Evolutionary conservation across 2,329 filamentous ascomycete genomes (phyloP).

Genomic region (Paecilomyces fulvus): DNA sequence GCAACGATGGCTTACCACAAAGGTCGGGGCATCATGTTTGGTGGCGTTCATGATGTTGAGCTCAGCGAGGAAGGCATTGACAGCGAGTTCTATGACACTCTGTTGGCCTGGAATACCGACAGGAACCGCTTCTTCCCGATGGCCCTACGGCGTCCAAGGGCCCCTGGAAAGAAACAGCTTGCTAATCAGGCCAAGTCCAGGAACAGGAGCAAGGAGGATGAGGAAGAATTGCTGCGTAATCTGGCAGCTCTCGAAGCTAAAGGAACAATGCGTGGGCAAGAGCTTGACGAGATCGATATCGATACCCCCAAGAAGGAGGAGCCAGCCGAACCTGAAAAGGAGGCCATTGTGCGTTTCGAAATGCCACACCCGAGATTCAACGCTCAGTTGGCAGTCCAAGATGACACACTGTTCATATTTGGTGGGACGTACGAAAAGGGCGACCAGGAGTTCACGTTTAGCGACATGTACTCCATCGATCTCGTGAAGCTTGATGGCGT

Average conservation of each 20-base stretch:
- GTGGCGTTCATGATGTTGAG: constrained; percentile 88
- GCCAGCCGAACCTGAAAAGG: constrained; percentile 43
- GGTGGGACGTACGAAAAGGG: constrained; percentile 93
- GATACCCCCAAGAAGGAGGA: constrained; percentile 44
- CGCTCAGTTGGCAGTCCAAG: constrained; percentile 79
- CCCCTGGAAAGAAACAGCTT: constrained; percentile 53
- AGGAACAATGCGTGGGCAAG: constrained; percentile 50
- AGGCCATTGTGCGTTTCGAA: constrained; percentile 63
- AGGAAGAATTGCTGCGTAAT: constrained; percentile 82
- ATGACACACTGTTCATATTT: constrained; percentile 87
- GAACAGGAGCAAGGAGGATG: constrained; percentile 72
- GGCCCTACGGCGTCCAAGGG: constrained; percentile 63
- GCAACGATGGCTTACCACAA: constrained; percentile 93
- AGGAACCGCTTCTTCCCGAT: constrained; percentile 91
- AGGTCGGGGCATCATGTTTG: constrained; percentile 85
- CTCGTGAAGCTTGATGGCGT: constrained; percentile 92
- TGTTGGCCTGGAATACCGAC: constrained; percentile 92
- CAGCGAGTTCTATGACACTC: constrained; percentile 88
- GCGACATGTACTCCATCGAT: constrained; percentile 88
- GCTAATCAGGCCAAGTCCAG: constrained; percentile 43
- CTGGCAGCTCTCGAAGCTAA: constrained; percentile 77
- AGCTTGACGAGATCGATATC: constrained; percentile 30
- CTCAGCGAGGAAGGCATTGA: constrained; percentile 91
- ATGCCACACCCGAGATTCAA: constrained; percentile 90
- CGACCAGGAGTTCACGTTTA: constrained; percentile 90